A percentile compares a stretch with the other conserved stretches of the same genome.
Conservation (phyloP, 768 basidiomycete species). For the Tricholoma flavovirens region DNA sequence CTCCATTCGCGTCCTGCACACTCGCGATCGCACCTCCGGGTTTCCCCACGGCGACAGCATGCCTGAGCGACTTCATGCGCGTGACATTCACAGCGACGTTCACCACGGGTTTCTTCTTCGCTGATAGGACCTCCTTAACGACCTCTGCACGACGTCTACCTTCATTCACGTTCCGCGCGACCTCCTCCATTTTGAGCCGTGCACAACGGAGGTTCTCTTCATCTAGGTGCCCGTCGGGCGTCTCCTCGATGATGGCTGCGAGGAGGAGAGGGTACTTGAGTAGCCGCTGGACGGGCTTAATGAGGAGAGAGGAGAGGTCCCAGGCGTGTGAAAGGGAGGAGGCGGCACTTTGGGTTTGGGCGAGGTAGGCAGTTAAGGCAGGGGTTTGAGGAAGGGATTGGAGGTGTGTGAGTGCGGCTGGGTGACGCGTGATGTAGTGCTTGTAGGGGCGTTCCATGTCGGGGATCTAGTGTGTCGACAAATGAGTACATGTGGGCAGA, state of each 20-base stretch:
- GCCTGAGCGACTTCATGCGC: slow-evolving; percentile 52
- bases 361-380: slow-evolving; percentile 59
- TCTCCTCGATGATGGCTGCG: slow-evolving; percentile 67
- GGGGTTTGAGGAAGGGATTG: slow-evolving; percentile 38
- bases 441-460: slow-evolving; percentile 69
- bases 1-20: slow-evolving; percentile 25
- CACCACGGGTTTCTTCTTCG: slow-evolving; percentile 34
- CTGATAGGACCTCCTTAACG: slow-evolving; percentile 63
- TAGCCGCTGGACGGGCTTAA: slow-evolving; percentile 95
- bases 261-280: slow-evolving; percentile 92
- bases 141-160: slow-evolving; percentile 71
- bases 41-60: slow-evolving; percentile 20
- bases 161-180: slow-evolving; percentile 75
- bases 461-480: slow-evolving; percentile 44
- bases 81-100: slow-evolving; percentile 48
- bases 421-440: slow-evolving; percentile 76
- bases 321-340: slow-evolving; percentile 78
- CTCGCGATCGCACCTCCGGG: slow-evolving; percentile 1
- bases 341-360: slow-evolving; percentile 59
- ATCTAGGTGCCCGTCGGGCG: slow-evolving; percentile 63
- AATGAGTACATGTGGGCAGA: slow-evolving; percentile 4
- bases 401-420: slow-evolving; percentile 67
- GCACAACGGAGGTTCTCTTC: slow-evolving; percentile 51
- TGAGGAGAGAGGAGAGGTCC: slow-evolving; percentile 90
- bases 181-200: slow-evolving; percentile 58